phyloP scores from a whole-genome alignment of 2,329 filamentous ascomycete species.

The Lojkania enalia region DNA sequence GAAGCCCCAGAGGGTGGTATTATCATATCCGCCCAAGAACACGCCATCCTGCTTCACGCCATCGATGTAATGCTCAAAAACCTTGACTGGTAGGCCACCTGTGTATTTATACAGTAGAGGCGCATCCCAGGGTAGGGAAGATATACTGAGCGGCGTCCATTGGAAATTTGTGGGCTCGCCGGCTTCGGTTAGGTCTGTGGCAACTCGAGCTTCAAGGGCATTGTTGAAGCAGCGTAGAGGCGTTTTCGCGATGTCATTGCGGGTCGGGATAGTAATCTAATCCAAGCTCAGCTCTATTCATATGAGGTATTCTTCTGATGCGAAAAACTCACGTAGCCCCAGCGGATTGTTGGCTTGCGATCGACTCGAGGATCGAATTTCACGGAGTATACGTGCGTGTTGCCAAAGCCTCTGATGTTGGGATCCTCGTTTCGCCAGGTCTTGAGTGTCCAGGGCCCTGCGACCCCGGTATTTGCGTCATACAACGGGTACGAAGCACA shows the following conservation, averaged over 20 bases:
- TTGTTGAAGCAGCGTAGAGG: slow-evolving; percentile 17
- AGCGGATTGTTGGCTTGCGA: slow-evolving; percentile 17
- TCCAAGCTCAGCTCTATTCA: background rate
- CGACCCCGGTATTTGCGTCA: slow-evolving; percentile 16
- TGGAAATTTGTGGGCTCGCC: slow-evolving; percentile 13
- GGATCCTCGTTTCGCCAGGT: slow-evolving; percentile 21
- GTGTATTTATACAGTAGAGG: slow-evolving; percentile 21
- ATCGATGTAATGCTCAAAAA: slow-evolving; percentile 24
- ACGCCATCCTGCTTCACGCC: slow-evolving; percentile 23
- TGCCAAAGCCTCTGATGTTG: slow-evolving; percentile 15
- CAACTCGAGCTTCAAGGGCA: slow-evolving; percentile 14
- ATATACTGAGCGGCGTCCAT: slow-evolving; percentile 20
- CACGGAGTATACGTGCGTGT: slow-evolving; percentile 16
- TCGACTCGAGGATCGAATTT: slow-evolving; percentile 2
- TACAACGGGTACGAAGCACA: slow-evolving; percentile 25
- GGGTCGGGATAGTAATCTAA: slow-evolving; percentile 22
- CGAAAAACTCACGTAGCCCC: slow-evolving; percentile 15
- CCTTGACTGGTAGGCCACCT: slow-evolving; percentile 15
- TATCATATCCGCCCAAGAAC: slow-evolving; percentile 23
- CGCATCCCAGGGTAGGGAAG: slow-evolving; percentile 19
- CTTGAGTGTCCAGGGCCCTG: slow-evolving; percentile 18
- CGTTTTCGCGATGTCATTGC: slow-evolving; percentile 20
- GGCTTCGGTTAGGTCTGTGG: slow-evolving; percentile 14
- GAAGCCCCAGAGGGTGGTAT: slow-evolving; percentile 24
- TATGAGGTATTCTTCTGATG: background rate